Evolutionary conservation across 139 green algal genomes (phyloP), one percentile per base, ranked within the genome.

Genomic region (Chlorella ohadii): DNA sequence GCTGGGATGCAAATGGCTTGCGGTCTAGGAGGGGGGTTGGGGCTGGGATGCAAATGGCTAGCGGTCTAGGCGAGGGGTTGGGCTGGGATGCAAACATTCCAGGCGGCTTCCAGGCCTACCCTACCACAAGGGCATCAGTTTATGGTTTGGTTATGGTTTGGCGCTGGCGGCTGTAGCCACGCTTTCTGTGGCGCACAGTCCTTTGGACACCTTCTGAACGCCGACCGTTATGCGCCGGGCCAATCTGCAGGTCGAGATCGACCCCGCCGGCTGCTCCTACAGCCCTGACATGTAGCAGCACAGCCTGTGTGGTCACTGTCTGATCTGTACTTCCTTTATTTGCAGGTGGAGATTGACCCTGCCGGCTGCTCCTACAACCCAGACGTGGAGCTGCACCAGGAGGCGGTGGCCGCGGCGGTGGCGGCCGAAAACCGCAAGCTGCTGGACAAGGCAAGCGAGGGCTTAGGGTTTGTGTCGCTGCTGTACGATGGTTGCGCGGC

Each of bases 291-390:
- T 65, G 57, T 12, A 65, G 9, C 20, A 75, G 23, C 68, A 71
- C 25, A 11, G 41, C 28, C 41, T 12, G 7, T 65, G 16, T 34
- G 25, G 3, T 16, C 44, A 22, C 72, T 9, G 41, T 22, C 23
- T 27, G 41, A 41, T 56, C 12, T 55, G 39, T 38, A 75, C 82
- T 36, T 85, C 90, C 22, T 88, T 98, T 28, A 6, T 51, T 6
- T 9, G 44, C 44, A 51, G 44, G 44, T 51, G 44, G 92, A 97
- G 81, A 83, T 97, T 9, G 92, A 94, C 63, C 39, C 84, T 19
- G 88, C 95, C 0, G 95, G 95, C 47, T 97, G 92, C 86, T 97
- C 94, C 13, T 97, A 94, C 89, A 98, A 98, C 85, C 95, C 95
- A 0, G 88, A 93, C 57, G 31, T 25, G 1, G 91, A 91, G 84